Base-by-base conservation (phyloP, 1,284 basidiomycete genomes). In the Leccinum subfulvum region DNA sequence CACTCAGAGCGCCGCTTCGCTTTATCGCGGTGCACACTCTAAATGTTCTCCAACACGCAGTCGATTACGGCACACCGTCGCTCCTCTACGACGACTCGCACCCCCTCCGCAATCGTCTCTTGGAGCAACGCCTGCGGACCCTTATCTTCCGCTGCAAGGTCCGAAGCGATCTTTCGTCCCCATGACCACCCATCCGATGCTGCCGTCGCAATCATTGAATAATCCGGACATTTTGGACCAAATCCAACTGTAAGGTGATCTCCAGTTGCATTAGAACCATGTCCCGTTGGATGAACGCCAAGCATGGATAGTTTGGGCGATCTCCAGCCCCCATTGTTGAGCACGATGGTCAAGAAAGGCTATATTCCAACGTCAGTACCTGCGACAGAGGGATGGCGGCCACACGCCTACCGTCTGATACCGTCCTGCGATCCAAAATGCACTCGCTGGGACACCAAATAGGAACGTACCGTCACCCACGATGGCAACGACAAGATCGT, bases 251-350 rank as follows among this genome's bases (percentile, higher is more conserved):
- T 82, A 3, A 91, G 80, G 59, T 82, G 74, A 9, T 78, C 76
- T 0, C 82, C 82, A 1, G 78, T 72, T 0, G 77, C 79, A 5
- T 71, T 70, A 37, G 83, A 82, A 1, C 86, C 88, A 47, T 82
- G 71, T 0, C 88, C 88, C 0, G 71, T 65, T 0, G 89, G 88
- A 67, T 91, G 84, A 0, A 90, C 81, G 3, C 82, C 82, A 8
- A 88, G 73, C 85, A 90, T 84, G 0, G 87, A 88, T 9, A 83
- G 67, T 63, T 81, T 84, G 3, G 89, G 89, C 0, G 86, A 84
- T 79, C 79, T 84, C 87, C 87, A 89, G 0, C 87, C 86, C 2
- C 87, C 87, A 62, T 91, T 91, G 70, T 90, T 90, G 30, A 91
- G 73, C 1, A 91, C 77, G 64, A 91, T 77, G 0, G 88, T 90